Conservation (phyloP, 495 filamentous ascomycete genomes). For the Sphaerosporella brunnea region DNA sequence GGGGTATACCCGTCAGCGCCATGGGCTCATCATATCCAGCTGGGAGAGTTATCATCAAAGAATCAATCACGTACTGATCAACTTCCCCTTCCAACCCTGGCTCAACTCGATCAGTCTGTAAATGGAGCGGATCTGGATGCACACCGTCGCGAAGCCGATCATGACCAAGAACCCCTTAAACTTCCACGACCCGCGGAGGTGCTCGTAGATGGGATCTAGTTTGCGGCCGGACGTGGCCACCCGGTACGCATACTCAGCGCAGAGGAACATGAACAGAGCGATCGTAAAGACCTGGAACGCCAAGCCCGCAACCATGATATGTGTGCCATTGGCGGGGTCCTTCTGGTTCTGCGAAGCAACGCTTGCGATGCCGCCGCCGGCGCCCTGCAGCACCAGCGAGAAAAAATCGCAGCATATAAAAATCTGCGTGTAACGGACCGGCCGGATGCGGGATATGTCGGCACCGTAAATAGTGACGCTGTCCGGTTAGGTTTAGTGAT, state of each 20-base stretch:
- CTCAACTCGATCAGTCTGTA: constrained; percentile 49
- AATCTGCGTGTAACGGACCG: constrained; percentile 34
- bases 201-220: constrained; percentile 19
- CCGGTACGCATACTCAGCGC: constrained; percentile 33
- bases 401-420: constrained; percentile 47
- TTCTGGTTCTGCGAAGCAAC: constrained; percentile 29
- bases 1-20: not conserved
- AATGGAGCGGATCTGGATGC: constrained; percentile 43
- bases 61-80: constrained; percentile 35
- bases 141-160: constrained; percentile 35
- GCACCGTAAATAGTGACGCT: constrained; percentile 39
- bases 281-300: constrained; percentile 39
- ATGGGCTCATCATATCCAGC: no score
- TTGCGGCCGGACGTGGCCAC: constrained; percentile 12
- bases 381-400: constrained; percentile 44
- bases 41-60: no score
- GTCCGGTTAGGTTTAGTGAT: not conserved
- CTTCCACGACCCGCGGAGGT: constrained; percentile 18
- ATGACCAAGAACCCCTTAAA: constrained; percentile 30
- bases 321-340: constrained; percentile 31
- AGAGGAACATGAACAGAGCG: constrained; percentile 35
- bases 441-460: constrained; percentile 43
- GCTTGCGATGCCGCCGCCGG: constrained; percentile 4
- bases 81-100: constrained; percentile 39
- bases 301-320: constrained; percentile 52